These are phyloP conservation scores for Gracilaria vermiculophylla DNA, from an alignment of 23 red algal species.

Conservation along the genomic window DNA sequence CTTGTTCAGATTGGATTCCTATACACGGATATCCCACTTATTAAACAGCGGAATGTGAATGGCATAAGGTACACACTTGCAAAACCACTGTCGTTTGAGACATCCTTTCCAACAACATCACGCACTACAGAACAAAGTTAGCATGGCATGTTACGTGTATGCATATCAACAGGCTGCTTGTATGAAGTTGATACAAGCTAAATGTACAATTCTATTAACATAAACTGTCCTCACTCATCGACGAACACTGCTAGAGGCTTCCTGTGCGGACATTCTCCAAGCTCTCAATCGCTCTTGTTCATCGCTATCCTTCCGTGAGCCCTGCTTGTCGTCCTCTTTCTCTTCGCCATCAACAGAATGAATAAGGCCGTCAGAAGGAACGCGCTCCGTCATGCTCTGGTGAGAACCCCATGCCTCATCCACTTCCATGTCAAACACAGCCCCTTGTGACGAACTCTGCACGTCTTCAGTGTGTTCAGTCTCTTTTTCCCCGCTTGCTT, in stretches of 20 bases:
- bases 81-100: neutral
- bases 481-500: neutral
- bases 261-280: conserved; percentile 64
- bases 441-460: conserved; percentile 16
- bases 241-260: conserved; percentile 46
- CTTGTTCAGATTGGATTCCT: neutral
- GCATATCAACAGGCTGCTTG: neutral
- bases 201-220: conserved; percentile 13
- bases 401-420: conserved; percentile 29
- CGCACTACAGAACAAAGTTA: neutral
- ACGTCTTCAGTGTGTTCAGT: neutral
- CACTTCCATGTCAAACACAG: neutral
- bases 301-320: neutral
- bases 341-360: neutral
- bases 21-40: conserved; percentile 43
- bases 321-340: neutral
- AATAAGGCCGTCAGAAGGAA: neutral
- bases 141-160: neutral
- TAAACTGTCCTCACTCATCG: conserved; percentile 22
- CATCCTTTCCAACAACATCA: neutral
- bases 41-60: neutral
- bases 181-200: neutral
- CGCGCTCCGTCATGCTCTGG: neutral
- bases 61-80: conserved; percentile 24
- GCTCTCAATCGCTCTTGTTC: conserved; percentile 39